Evolutionary conservation across 1,284 basidiomycete genomes (phyloP), one percentile per base, ranked within the genome.

Genomic region (Mrakiaceae sp.): DNA sequence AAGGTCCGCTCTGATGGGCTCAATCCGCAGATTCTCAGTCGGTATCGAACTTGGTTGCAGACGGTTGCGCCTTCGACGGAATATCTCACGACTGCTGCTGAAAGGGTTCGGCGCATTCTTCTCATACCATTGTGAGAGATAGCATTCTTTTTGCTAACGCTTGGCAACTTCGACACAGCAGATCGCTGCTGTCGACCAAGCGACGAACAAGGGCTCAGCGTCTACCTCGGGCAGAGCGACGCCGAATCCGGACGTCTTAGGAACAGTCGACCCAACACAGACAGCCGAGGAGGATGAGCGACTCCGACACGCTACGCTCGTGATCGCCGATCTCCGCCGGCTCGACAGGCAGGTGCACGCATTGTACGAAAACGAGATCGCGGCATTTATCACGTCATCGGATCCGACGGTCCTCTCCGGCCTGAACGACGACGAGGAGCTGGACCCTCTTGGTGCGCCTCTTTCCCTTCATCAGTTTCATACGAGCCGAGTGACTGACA

Each of bases 41-140:
- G 91, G 65, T 93, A 89, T 72, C 82, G 78, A 64, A 82, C 80
- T 46, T 93, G 89, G 86, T 73, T 93, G 12, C 81, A 84, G 64
- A 77, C 72, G 54, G 79, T 74, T 67, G 70, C 82, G 60, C 77
- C 79, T 66, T 69, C 75, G 56, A 67, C 75, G 57, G 58, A 60
- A n/a, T 9, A 40, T 16, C 56, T 44, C 61, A 62, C 76, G 10
- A 74, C 75, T 52, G 79, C 46, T 5, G 53, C 80, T 59, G 84
- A 85, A 14, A 84, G 87, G 53, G 87, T 62, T 88, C 63, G 81
- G 27, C 27, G 27, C 27, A 27, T 27, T 27, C 27, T 27, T 27
- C 27, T 27, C 27, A 27, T 27, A 27, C 27, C 27, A 27, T 27
- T 27, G 1, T 27, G 27, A 27, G 27, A 27, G 2, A 27, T 27